Base-by-base conservation (phyloP, 257 asterid genomes). In the Solanum medicagineum region DNA sequence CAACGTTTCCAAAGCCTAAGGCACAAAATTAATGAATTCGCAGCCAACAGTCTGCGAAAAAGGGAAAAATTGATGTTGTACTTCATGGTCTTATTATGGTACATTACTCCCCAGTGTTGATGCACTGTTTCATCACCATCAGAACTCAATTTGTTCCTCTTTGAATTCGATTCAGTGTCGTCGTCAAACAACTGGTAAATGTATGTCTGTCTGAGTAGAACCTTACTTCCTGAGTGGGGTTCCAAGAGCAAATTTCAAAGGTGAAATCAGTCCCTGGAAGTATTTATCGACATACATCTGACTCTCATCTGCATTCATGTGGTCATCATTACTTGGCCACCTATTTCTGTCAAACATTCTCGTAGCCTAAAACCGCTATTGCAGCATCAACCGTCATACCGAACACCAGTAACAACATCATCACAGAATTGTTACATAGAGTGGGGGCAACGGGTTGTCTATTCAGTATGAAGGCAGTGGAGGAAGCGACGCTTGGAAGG, bases 361-460 rank as follows among this genome's bases (percentile, higher is more conserved):
- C 97, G 86, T 90, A 90, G 12, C 99, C 98, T 1, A 91, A 24
- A 49, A 91, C 91, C 1, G 98, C 95, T 91, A 94, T 86, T 1
- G 98, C 93, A 1, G 93, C 91, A 57, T 96, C 98, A 24, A 96
- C 95, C 98, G 94, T 96, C 97, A 93, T 90, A 88, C 94, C 97
- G 89, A 54, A 92, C 93, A 26, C 94, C 97, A 15, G 98, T 96
- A 82, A 91, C 74, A 1, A 40, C 70, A 84, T 96, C 99, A 19
- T 96, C 98, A 45, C 98, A 89, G 87, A 89, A 96, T 92, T 32
- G 36, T 32, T 3, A 32, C 36, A 32, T 32, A 32, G 4, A 32
- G 36, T 3, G 1, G 36, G 36, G 36, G 36, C 36, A 32, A 32
- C 4, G 36, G 36, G 36, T 32, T 32, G 4, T 32, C 36, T 32